These are phyloP conservation scores for Solanum ossicruentum DNA, from an alignment of 257 asterid species.

Conservation along the genomic window DNA sequence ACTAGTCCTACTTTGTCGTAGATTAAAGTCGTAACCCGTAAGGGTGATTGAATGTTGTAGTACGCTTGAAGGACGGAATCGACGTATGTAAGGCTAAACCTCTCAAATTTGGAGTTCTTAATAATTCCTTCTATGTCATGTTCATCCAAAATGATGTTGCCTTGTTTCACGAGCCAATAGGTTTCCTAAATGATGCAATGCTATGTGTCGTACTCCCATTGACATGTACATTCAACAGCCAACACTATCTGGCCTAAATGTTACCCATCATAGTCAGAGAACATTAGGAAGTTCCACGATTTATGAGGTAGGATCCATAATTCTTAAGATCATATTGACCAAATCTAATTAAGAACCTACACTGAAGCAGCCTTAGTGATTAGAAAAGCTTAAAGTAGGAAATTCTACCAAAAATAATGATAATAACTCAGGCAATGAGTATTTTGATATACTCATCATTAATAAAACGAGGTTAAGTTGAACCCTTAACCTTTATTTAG, in stretches of 20 bases:
- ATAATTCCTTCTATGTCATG: too few species aligned
- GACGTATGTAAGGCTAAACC: neutral
- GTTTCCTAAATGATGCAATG: too few species aligned
- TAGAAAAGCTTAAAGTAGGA: neutral
- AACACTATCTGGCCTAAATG: too few species aligned
- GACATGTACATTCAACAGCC: too few species aligned
- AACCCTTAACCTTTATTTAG: neutral
- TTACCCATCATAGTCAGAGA: neutral
- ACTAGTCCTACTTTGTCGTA: neutral
- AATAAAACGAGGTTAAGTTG: neutral
- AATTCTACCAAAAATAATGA: neutral
- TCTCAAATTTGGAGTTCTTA: too few species aligned
- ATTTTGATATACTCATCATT: neutral
- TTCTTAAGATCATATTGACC: neutral
- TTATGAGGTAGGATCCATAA: neutral
- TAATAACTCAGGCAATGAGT: neutral
- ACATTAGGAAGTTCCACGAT: neutral
- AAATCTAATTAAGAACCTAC: neutral
- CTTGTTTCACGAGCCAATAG: too few species aligned
- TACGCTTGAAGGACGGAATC: neutral
- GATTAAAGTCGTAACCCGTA: too few species aligned
- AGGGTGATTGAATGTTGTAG: neutral
- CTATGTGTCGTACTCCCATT: too few species aligned
- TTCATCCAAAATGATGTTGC: too few species aligned
- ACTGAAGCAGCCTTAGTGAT: neutral